These are phyloP conservation scores for Fusarium papillatum DNA, from an alignment of 2,329 filamentous ascomycete genomes.

Conservation along the genomic window DNA sequence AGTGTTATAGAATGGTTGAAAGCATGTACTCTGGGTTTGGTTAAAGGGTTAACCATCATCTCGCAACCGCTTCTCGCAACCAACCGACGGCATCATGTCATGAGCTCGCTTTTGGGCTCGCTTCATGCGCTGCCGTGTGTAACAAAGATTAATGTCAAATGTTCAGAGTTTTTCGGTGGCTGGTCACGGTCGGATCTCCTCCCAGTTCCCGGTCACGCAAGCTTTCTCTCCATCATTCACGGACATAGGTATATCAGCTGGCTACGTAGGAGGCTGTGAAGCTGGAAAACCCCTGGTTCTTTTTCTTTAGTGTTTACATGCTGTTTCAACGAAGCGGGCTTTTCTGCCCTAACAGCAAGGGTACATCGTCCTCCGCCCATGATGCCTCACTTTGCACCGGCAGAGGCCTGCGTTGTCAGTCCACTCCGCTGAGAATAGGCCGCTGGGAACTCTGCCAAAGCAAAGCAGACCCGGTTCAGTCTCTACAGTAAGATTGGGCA, in stretches of 20 bases:
- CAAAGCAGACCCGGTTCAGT: slow-evolving; percentile 23
- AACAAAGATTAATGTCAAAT: not conserved
- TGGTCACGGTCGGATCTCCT: not conserved
- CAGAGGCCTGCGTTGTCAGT: slow-evolving; percentile 31
- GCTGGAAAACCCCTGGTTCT: not conserved
- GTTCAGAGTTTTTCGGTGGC: not conserved
- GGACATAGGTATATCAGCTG: not conserved
- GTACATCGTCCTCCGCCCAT: not conserved
- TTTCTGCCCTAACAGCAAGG: not conserved
- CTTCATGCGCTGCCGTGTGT: not conserved
- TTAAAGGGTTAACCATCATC: not conserved
- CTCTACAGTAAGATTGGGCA: slow-evolving; percentile 30
- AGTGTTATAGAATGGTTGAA: not conserved
- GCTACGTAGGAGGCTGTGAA: not conserved
- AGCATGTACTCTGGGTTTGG: not conserved
- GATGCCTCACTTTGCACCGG: slow-evolving; percentile 35
- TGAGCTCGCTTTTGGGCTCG: not conserved
- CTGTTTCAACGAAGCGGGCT: not conserved
- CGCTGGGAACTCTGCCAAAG: slow-evolving; percentile 21
- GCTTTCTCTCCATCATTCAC: not conserved
- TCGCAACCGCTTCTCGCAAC: too few species aligned
- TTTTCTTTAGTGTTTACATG: not conserved
- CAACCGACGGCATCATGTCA: not conserved
- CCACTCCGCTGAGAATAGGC: slow-evolving; percentile 37
- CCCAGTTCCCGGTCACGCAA: not conserved